Base-by-base conservation (phyloP, 371 early-diverging fungal species). In the Mortierella polycephala region DNA sequence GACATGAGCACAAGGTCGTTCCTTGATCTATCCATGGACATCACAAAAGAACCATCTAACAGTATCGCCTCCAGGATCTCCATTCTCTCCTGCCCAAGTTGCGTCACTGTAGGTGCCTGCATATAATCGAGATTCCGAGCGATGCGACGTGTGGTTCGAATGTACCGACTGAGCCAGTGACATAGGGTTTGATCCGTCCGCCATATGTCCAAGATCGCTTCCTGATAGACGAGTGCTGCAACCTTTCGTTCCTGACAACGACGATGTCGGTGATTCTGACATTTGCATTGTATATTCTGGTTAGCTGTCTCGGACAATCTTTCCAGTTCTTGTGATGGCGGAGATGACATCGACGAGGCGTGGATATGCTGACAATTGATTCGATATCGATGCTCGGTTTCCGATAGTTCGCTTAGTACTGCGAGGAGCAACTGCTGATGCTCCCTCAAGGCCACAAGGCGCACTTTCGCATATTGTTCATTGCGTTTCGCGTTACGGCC, bases 111-210 rank as follows among this genome's bases (percentile, higher is more conserved):
- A 5, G 42, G 12, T 3, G 45, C 23, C 16, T 44, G 0, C 59
- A 59, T 59, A 16, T 44, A 45, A 21, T 59, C 37, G 14, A 59
- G 37, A 7, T 44, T 9, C 9, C 62, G 50, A n/a, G 42, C 12
- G 13, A 51, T 20, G 2, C 50, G 62, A 14, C 62, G 62, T 9
- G 53, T 40, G 8, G 62, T 62, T 37, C 62, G 50, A 20, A 62
- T 62, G 16, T 62, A 62, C 40, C 62, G 62, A 42, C 50, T 62
- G 40, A 62, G 52, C 62, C 62, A 62, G 23, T 62, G 41, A 13
- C 62, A 62, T 10, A 62, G 12, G 8, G 13, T 62, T 18, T 62
- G 41, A 42, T 62, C 62, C 7, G 53, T 18, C 52, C 52, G 52
- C 62, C 62, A 62, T 1, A 62, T 6, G 41, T 51, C 52, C 53